phyloP scores from a whole-genome alignment of 306 rosid genomes.

The Dalbergia oliveri region DNA sequence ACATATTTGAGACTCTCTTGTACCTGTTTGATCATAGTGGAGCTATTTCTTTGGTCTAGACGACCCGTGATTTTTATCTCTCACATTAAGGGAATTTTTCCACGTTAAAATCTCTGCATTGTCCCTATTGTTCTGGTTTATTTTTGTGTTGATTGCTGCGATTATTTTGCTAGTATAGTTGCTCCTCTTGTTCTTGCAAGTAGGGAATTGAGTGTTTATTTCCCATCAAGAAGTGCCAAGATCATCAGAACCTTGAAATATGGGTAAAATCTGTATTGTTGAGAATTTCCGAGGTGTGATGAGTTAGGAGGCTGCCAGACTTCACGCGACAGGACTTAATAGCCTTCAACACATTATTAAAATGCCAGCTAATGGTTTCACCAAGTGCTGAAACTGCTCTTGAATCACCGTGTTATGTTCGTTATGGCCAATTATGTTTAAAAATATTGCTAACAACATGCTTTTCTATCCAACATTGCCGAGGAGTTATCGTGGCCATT shows the following conservation, averaged over 20 bases:
- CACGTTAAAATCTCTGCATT: too few relatives aligned
- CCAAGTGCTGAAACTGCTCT: conserved; percentile 88
- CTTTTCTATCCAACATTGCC: conserved; percentile 90
- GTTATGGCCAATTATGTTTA: conserved; percentile 79
- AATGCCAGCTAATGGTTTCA: conserved; percentile 91
- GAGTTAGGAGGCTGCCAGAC: conserved; percentile 63
- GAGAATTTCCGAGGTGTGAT: conserved; percentile 66
- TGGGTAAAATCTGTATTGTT: conserved; percentile 67
- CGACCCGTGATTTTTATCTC: too few relatives aligned
- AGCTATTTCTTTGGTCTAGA: too few relatives aligned
- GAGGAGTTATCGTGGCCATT: conserved; percentile 63
- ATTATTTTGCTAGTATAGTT: too few relatives aligned
- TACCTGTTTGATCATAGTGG: too few relatives aligned
- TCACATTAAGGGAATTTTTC: too few relatives aligned
- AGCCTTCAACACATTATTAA: conserved; percentile 83
- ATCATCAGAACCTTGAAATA: conserved; percentile 72
- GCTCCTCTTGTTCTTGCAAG: too few relatives aligned
- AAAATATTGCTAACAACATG: conserved; percentile 83
- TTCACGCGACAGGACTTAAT: conserved; percentile 81
- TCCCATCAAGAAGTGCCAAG: conserved; percentile 16
- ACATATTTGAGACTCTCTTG: too few relatives aligned
- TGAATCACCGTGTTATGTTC: conserved; percentile 83
- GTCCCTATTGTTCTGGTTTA: too few relatives aligned
- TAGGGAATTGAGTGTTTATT: too few relatives aligned
- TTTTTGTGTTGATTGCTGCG: too few relatives aligned